phyloP scores from a whole-genome alignment of 768 basidiomycete species.

The Royoungia palumana region DNA sequence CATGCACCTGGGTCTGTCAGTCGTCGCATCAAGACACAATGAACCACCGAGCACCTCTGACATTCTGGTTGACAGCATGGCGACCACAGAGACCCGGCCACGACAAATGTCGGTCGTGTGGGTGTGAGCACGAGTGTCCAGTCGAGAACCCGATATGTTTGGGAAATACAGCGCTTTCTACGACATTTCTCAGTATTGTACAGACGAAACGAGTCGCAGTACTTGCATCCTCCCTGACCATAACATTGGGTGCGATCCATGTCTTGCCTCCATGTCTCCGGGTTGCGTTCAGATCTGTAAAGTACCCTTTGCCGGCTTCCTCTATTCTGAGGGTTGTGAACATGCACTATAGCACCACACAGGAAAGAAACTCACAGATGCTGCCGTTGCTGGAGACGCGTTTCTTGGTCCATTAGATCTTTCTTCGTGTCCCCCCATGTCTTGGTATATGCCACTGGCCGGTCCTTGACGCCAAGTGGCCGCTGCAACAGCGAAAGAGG shows the following conservation, averaged over 20 bases:
- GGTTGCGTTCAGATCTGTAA: conserved; percentile 79
- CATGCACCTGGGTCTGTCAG: conserved; percentile 58
- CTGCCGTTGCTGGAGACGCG: conserved; percentile 63
- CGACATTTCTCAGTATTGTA: not conserved
- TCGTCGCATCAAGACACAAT: not conserved
- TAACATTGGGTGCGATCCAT: conserved; percentile 86
- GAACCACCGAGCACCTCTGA: conserved; percentile 61
- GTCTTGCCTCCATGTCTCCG: conserved; percentile 86
- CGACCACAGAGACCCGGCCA: conserved; percentile 74
- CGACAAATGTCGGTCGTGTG: conserved; percentile 77
- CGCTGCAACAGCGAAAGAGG: conserved; percentile 46
- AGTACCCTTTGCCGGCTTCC: conserved; percentile 78
- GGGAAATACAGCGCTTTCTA: conserved; percentile 94
- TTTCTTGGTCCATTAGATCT: conserved; percentile 70
- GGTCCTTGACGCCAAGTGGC: conserved; percentile 73
- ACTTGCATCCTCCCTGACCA: conserved; percentile 89
- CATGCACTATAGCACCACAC: not conserved
- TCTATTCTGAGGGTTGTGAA: conserved; percentile 42
- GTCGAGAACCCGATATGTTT: conserved; percentile 69
- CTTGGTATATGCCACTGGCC: conserved; percentile 58
- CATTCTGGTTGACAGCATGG: conserved; percentile 81
- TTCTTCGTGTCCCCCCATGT: conserved; percentile 61
- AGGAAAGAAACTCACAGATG: conserved; percentile 42
- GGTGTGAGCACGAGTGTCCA: conserved; percentile 51
- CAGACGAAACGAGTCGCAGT: not conserved